A percentile compares a stretch with the other conserved stretches of the same genome.
Conservation (phyloP, 306 rosid genomes). For the Cicer chorassanicum region DNA sequence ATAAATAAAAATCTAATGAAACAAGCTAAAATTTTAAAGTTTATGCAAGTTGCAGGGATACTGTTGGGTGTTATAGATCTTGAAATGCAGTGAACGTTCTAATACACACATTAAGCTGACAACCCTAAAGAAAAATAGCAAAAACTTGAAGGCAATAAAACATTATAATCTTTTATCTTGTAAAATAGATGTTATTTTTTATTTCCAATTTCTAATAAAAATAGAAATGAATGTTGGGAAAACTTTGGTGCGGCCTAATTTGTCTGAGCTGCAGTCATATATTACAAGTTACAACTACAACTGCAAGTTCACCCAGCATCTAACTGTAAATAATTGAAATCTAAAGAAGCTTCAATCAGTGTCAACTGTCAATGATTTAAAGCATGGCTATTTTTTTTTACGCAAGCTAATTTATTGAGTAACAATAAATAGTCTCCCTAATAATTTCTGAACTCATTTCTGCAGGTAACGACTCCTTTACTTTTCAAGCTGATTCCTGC, state of each 20-base stretch:
- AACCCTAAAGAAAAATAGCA: conserved; percentile 12
- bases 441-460: conserved; percentile 34
- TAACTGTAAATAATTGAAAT: conserved; percentile 15
- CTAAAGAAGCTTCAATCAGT: conserved; percentile 31
- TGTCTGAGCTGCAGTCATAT: conserved; percentile 10
- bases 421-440: conserved; percentile 24
- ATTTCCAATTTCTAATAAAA: not conserved
- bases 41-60: conserved; percentile 30
- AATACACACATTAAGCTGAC: conserved; percentile 19
- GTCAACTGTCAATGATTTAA: not conserved
- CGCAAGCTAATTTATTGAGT: not conserved
- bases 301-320: not conserved
- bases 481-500: conserved; percentile 97
- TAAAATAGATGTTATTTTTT: conserved; percentile 16
- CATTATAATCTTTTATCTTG: not conserved
- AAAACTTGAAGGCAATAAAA: conserved; percentile 7
- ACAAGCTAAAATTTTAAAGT: not conserved
- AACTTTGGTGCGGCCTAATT: conserved; percentile 7
- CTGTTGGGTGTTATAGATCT: conserved; percentile 5
- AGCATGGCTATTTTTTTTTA: too few species aligned
- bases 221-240: not conserved
- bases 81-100: conserved; percentile 33
- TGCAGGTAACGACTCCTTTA: conserved; percentile 92
- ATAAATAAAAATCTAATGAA: not conserved
- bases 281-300: too few species aligned